A percentile compares a stretch with the other conserved stretches of the same genome.
Evolutionary conservation across 257 asterid species (phyloP).

Genomic region (Craterostigma plantagineum): DNA sequence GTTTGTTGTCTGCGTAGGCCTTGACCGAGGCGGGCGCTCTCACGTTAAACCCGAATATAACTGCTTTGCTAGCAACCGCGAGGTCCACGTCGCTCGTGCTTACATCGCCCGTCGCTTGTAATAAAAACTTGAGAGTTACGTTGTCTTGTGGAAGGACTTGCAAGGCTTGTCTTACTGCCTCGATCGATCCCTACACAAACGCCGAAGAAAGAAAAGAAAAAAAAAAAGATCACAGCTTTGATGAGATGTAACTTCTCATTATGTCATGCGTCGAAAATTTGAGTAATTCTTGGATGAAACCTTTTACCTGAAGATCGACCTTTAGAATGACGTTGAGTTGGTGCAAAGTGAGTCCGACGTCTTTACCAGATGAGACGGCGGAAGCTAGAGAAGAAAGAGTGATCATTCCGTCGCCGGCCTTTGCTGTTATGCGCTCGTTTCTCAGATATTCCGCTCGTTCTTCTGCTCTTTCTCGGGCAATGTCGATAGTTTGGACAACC

Average conservation of each 20-base stretch:
- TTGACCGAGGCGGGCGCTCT: constrained; percentile 69
- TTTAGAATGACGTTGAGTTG: constrained; percentile 78
- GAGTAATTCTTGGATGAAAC: not conserved
- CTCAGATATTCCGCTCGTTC: constrained; percentile 49
- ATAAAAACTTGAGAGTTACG: constrained; percentile 77
- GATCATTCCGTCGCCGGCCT: constrained; percentile 91
- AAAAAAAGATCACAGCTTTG: no score
- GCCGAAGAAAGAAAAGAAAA: no score
- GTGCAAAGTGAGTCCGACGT: constrained; percentile 74
- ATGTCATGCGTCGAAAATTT: no score
- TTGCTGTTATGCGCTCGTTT: constrained; percentile 63
- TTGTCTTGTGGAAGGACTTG: constrained; percentile 86
- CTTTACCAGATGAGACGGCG: constrained; percentile 79
- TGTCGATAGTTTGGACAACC: constrained; percentile 67
- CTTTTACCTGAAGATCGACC: constrained; percentile 88
- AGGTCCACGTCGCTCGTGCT: constrained; percentile 82
- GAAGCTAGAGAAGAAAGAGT: constrained; percentile 90
- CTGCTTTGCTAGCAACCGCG: constrained; percentile 80
- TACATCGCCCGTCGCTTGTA: constrained; percentile 91
- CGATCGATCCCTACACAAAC: constrained; percentile 64
- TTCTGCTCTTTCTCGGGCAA: constrained; percentile 78
- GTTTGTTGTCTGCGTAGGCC: constrained; percentile 53
- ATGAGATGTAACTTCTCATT: no score
- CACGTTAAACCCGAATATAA: constrained; percentile 76
- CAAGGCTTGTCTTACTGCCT: constrained; percentile 85